A percentile compares a stretch with the other conserved stretches of the same genome.
These are phyloP conservation scores for Tothia fuscella DNA, from an alignment of 2,329 filamentous ascomycete genomes.

Conservation along the genomic window DNA sequence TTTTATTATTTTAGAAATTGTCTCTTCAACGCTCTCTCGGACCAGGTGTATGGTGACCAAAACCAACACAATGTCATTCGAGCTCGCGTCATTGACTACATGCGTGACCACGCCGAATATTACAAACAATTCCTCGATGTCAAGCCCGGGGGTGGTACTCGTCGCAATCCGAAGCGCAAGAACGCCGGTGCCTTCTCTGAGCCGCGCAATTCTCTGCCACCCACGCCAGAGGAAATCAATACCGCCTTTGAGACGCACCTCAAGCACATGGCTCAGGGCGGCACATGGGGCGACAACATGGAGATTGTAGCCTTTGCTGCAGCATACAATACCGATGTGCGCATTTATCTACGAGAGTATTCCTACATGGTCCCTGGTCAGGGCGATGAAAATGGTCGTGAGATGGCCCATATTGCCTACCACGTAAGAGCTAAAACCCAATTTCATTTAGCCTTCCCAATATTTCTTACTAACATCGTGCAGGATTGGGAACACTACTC, in stretches of 20 bases:
- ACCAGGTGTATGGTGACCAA: constrained; percentile 53
- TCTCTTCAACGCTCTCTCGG: constrained; percentile 55
- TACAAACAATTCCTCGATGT: constrained; percentile 54
- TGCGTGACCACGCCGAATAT: constrained; percentile 46
- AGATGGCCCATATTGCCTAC: constrained; percentile 44
- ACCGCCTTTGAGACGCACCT: constrained; percentile 44
- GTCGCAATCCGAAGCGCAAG: constrained; percentile 47
- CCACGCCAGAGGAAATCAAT: constrained; percentile 43
- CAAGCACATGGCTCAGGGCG: constrained; percentile 45
- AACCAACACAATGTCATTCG: constrained; percentile 47
- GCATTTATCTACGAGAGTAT: constrained; percentile 46
- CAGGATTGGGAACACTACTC: constrained; percentile 56
- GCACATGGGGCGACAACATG: constrained; percentile 54
- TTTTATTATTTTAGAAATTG: constrained; percentile 46
- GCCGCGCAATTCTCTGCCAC: constrained; percentile 32
- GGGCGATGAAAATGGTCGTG: constrained; percentile 18
- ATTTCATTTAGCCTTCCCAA: constrained; percentile 4
- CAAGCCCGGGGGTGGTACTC: constrained; percentile 40
- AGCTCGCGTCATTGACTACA: constrained; percentile 46
- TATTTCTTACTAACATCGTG: constrained; percentile 4
- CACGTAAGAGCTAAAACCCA: constrained; percentile 41
- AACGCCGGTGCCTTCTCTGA: constrained; percentile 37
- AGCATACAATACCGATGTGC: constrained; percentile 49
- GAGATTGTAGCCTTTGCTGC: constrained; percentile 55
- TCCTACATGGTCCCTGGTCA: constrained; percentile 37